Evolutionary conservation across 805 yeast species (phyloP).

Genomic region (Lipomyces yamanashiensis): DNA sequence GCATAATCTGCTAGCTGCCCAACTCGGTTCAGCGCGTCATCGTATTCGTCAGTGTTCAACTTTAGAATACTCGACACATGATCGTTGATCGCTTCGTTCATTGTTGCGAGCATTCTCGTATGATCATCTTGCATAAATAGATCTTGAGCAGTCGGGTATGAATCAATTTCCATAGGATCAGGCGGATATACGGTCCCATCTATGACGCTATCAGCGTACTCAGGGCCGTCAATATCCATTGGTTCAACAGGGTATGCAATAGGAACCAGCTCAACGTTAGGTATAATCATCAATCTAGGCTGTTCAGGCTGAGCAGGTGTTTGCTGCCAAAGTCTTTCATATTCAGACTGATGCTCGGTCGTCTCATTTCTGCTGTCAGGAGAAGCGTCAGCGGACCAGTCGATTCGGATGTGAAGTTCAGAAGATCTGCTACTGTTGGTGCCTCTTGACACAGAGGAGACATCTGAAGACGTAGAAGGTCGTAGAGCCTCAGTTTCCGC

Average conservation of each 20-base stretch:
- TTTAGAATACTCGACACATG: background rate
- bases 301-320: no score
- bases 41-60: background rate
- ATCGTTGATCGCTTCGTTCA: background rate
- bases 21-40: background rate
- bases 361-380: background rate
- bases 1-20: no score
- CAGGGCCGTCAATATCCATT: background rate
- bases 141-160: background rate
- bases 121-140: background rate
- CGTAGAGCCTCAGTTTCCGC: background rate
- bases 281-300: background rate
- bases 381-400: background rate
- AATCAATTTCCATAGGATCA: constrained; percentile 7
- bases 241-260: background rate
- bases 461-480: background rate
- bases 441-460: background rate
- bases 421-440: background rate
- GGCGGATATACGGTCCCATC: background rate
- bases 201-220: background rate
- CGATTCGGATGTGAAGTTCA: background rate
- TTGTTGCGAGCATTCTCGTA: background rate
- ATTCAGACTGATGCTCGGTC: background rate
- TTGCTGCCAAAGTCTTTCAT: no score
- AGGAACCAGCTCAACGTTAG: background rate